Percentiles rank a stretch among this genome's conserved stretches.
Evolutionary conservation across 139 green algal genomes (phyloP).

Genomic region (Tetraselmis striata): DNA sequence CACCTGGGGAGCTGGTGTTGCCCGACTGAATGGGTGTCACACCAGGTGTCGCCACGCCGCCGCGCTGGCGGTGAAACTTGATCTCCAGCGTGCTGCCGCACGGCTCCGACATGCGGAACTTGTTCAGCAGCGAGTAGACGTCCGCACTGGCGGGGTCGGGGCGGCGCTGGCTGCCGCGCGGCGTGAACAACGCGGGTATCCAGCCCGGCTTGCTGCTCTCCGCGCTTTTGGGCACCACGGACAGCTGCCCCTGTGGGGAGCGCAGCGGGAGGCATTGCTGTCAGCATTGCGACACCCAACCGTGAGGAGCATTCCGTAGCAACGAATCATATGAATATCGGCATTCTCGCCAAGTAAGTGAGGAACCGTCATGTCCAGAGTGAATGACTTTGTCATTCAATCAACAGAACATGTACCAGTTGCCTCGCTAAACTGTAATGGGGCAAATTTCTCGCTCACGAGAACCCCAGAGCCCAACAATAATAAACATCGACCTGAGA

Average conservation of each 20-base stretch:
- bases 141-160: constrained; percentile 10
- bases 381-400: no score
- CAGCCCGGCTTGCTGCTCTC: not conserved
- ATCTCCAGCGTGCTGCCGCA: constrained; percentile 22
- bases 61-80: constrained; percentile 8
- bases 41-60: not conserved
- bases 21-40: not conserved
- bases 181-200: not conserved
- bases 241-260: not conserved
- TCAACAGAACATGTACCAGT: no score
- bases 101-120: constrained; percentile 30
- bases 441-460: no score
- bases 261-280: no score
- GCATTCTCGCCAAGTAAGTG: no score
- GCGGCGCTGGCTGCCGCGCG: not conserved
- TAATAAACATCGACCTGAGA: no score
- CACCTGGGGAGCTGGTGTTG: not conserved
- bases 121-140: constrained; percentile 27
- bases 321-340: no score
- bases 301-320: no score
- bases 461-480: no score
- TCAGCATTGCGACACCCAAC: no score
- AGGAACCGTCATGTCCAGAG: no score
- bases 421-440: no score
- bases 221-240: not conserved